phyloP scores from a whole-genome alignment of 768 basidiomycete genomes.

The Hemileccinum rubropunctum region DNA sequence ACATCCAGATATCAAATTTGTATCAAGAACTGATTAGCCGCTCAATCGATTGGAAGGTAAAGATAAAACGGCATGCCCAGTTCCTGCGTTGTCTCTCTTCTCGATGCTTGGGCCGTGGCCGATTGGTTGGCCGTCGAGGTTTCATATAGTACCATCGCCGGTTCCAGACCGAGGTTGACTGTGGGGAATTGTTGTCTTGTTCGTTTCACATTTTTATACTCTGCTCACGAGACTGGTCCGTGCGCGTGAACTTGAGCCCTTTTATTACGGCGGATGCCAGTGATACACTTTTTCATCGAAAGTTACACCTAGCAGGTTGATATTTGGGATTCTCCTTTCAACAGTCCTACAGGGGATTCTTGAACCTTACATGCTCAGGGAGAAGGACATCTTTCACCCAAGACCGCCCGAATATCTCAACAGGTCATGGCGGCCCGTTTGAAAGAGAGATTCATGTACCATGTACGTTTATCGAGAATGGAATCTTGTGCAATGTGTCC shows the following conservation, averaged over 20 bases:
- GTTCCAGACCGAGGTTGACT: slow-evolving; percentile 43
- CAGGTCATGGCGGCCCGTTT: slow-evolving; percentile 64
- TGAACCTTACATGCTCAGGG: slow-evolving; percentile 56
- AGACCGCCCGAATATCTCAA: slow-evolving; percentile 53
- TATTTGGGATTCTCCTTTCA: slow-evolving; percentile 60
- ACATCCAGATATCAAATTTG: slow-evolving; percentile 18
- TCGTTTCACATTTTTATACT: slow-evolving; percentile 29
- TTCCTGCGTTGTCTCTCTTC: slow-evolving; percentile 47
- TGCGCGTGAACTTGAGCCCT: slow-evolving; percentile 38
- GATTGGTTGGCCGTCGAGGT: slow-evolving; percentile 24
- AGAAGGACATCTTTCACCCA: slow-evolving; percentile 61
- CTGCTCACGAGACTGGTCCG: slow-evolving; percentile 41
- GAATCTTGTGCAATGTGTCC: no score
- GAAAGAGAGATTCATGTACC: slow-evolving; percentile 41
- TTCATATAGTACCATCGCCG: slow-evolving; percentile 25
- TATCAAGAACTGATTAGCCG: slow-evolving; percentile 74
- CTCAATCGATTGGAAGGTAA: slow-evolving; percentile 40
- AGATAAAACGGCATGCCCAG: slow-evolving; percentile 75
- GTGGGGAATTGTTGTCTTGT: slow-evolving; percentile 22
- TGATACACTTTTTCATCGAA: slow-evolving; percentile 41
- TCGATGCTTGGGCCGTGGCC: slow-evolving; percentile 36
- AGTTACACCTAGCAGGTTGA: slow-evolving; percentile 71
- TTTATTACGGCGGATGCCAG: slow-evolving; percentile 6
- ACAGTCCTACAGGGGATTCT: slow-evolving; percentile 41
- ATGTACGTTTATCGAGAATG: no score